Conservation (phyloP, 192 early-diverging fungal genomes). For the Coemansia biformis region DNA sequence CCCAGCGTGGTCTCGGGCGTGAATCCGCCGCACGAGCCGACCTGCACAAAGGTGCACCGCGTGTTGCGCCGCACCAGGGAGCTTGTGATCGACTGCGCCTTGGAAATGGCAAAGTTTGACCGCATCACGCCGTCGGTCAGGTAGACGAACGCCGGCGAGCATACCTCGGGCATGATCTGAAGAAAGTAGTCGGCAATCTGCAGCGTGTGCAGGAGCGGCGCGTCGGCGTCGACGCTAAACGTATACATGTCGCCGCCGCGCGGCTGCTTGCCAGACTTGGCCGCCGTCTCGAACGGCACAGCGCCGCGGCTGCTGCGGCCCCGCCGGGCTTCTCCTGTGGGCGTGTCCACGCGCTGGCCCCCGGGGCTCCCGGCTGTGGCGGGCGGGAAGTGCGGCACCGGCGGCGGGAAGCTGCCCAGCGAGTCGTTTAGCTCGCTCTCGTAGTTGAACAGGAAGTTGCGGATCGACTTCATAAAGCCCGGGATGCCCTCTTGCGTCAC, state of each 20-base stretch:
- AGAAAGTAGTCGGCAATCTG: constrained; percentile 52
- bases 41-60: constrained; percentile 63
- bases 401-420: constrained; percentile 47
- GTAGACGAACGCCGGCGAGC: constrained; percentile 53
- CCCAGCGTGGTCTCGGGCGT: constrained; percentile 70
- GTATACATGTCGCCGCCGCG: constrained; percentile 37
- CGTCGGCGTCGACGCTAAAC: constrained; percentile 37
- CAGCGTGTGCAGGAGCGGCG: constrained; percentile 41
- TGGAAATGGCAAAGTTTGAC: constrained; percentile 61
- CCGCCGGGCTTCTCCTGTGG: constrained; percentile 3
- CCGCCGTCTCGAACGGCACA: too few relatives aligned
- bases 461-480: constrained; percentile 37
- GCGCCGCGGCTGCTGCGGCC: constrained; percentile 1
- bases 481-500: constrained; percentile 33
- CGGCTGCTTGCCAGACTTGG: constrained; percentile 6
- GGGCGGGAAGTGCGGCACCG: constrained; percentile 34
- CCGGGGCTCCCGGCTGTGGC: background rate
- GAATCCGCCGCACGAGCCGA: constrained; percentile 61
- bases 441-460: constrained; percentile 51
- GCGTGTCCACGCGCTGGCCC: background rate
- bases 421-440: constrained; percentile 42
- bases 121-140: constrained; percentile 73
- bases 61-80: constrained; percentile 55
- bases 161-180: constrained; percentile 47
- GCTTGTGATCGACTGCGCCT: constrained; percentile 49